Evolutionary conservation across 1,284 basidiomycete genomes (phyloP), one percentile per base, ranked within the genome.

Genomic region (Microbotryum violaceum): DNA sequence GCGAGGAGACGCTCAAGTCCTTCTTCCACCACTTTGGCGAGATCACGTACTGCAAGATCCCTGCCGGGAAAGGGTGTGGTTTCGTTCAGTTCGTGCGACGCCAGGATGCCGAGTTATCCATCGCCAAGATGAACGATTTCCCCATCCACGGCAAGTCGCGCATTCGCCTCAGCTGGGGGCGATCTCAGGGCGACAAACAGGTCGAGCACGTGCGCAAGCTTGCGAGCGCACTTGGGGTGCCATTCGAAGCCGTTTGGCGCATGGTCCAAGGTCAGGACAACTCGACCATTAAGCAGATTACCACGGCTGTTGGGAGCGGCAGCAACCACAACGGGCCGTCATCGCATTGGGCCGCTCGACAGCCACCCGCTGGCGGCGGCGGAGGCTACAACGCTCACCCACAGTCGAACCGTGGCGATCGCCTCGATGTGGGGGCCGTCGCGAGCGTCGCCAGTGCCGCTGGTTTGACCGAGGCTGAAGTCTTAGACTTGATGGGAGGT

Each of bases 51-150:
- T 91, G 94, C 73, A 96, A 96, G 77, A 91, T 96, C 8, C 92
- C 92, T 3, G 87, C 90, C 29, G 91, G 90, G 54, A 96, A 96
- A 73, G 89, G 92, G 64, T 96, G 92, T 71, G 91, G 92, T 0
- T 97, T 97, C 70, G 91, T 97, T 31, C 91, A 94, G 76, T 96
- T 91, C 72, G 88, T 93, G 29, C 82, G 85, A 67, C 93, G 96
- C 77, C 83, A 83, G 14, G 92, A 96, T 75, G 92, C 92, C 7
- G 90, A 94, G 74, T 81, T 83, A 29, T 91, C 92, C 3, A 96
- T 97, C 68, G 88, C 91, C 75, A 88, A 89, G 75, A 92, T 96
- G 91, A 91, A 96, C 77, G 91, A 90, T 25, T 96, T 92, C 75
- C 89, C 89, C 7, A 86, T 96, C 68, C 89, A 89, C 51, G 90